These are phyloP conservation scores for Platanus orientalis DNA, from an alignment of 164 flowering plant species.

Conservation along the genomic window DNA sequence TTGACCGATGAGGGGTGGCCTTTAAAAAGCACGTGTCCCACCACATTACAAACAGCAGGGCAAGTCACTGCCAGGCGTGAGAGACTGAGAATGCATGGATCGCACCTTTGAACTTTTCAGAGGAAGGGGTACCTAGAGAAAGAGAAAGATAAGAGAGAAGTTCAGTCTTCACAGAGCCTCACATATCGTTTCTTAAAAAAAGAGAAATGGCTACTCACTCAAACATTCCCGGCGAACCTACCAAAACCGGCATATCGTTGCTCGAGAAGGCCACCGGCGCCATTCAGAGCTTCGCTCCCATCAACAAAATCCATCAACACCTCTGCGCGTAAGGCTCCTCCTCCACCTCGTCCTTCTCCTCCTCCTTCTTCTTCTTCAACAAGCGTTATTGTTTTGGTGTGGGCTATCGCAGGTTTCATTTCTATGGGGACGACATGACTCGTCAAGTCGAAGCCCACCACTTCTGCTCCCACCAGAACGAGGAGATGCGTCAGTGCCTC, in stretches of 20 bases:
- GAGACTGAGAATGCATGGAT: not conserved
- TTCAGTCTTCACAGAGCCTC: too few species aligned
- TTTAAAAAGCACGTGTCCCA: not conserved
- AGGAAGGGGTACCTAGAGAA: not conserved
- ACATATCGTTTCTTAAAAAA: not conserved
- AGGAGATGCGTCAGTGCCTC: constrained; percentile 86
- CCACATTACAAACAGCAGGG: not conserved
- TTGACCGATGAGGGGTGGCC: too few species aligned
- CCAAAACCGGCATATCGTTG: constrained; percentile 45
- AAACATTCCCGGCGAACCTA: constrained; percentile 62
- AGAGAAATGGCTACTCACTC: not conserved
- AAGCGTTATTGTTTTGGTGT: too few species aligned
- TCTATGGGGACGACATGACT: constrained; percentile 79
- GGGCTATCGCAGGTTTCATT: constrained; percentile 48
- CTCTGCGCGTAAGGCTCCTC: constrained; percentile 73
- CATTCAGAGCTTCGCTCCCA: constrained; percentile 65
- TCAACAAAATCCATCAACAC: constrained; percentile 86
- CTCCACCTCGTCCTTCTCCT: not conserved
- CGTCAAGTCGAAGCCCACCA: constrained; percentile 96
- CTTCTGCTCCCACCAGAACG: constrained; percentile 77
- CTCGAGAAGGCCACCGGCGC: constrained; percentile 65
- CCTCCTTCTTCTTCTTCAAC: not conserved
- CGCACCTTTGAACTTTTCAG: not conserved
- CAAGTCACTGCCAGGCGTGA: not conserved
- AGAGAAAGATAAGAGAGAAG: not conserved